Base-by-base conservation (phyloP, 2,329 filamentous ascomycete genomes). In the Fusarium citri region DNA sequence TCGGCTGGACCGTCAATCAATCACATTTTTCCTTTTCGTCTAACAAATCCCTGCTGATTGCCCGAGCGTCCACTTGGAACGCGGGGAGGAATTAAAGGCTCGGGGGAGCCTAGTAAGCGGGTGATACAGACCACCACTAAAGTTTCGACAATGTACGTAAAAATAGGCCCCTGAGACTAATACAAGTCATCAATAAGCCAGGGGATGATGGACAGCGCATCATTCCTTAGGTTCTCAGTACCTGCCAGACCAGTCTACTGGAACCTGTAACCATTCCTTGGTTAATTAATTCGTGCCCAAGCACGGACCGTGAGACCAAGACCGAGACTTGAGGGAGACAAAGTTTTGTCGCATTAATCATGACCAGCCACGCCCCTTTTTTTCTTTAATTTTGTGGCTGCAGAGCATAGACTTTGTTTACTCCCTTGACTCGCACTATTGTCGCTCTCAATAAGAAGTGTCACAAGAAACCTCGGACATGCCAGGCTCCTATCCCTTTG, bases 81-180 rank as follows among this genome's bases (percentile, higher is more conserved):
- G 67, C 64, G 67, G 68, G 68, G 67, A 68, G 68, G 68, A 68
- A 68, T 71, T 61, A 70, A 64, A 68, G 58, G 63, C 55, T 66
- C 25, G 15, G 47, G 55, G 51, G 54, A n/a, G 15, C 37, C 51
- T 71, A 54, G 59, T 42, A 37, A 42, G 57, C 40, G 50, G 62
- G 54, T 59, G 67, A 49, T 51, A 41, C 48, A 56, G 46, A 45
- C 54, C 25, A 66, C 68, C 62, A 63, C 49, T 50, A 48, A 64
- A 45, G 34, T 45, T 43, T 55, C 25, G 53, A 43, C 53, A 25
- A 59, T 30, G 68, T 65, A 59, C 68, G 60, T 72, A 66, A 69
- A 56, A 66, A 57, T 59, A 72, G 55, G 30, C 69, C 68, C 68
- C 69, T 72, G 57, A 63, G 54, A 40, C 45, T 55, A 65, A 37